A percentile compares a stretch with the other conserved stretches of the same genome.
Evolutionary conservation across 208 protist genomes (phyloP).

Genomic region (Naegleria lovaniensis): DNA sequence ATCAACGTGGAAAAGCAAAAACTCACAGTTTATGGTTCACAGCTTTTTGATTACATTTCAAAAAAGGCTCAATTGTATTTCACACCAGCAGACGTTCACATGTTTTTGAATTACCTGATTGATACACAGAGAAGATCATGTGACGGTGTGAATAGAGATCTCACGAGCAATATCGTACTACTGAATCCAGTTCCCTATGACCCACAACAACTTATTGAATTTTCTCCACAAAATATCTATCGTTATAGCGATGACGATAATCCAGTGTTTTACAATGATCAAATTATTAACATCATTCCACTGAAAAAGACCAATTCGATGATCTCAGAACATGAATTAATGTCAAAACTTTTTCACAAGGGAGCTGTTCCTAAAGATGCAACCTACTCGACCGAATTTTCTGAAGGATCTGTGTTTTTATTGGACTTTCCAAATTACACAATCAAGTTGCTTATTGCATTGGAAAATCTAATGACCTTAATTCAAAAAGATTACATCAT

Average conservation of each 20-base stretch:
- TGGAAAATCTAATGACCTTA: not conserved
- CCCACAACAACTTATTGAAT: not conserved
- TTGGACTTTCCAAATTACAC: not conserved
- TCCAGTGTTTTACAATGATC: not conserved
- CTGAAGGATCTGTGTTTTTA: not conserved
- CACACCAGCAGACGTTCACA: not conserved
- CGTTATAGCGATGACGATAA: not conserved
- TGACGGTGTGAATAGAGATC: not conserved
- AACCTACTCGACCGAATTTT: not conserved
- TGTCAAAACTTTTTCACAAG: not conserved
- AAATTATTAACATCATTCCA: not conserved
- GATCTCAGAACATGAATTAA: not conserved
- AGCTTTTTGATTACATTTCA: not conserved
- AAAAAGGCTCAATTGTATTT: not conserved
- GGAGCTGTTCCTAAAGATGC: not conserved
- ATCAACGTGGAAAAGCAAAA: not conserved
- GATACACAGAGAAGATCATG: not conserved
- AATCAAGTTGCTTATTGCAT: not conserved
- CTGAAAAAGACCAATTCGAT: not conserved
- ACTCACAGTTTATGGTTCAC: not conserved
- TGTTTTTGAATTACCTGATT: not conserved
- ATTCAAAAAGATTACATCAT: not conserved
- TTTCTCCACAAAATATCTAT: not conserved
- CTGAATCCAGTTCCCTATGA: not conserved
- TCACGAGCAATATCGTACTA: not conserved